Conservation (phyloP, 2,329 filamentous ascomycete genomes). For the Colletotrichum sojae region DNA sequence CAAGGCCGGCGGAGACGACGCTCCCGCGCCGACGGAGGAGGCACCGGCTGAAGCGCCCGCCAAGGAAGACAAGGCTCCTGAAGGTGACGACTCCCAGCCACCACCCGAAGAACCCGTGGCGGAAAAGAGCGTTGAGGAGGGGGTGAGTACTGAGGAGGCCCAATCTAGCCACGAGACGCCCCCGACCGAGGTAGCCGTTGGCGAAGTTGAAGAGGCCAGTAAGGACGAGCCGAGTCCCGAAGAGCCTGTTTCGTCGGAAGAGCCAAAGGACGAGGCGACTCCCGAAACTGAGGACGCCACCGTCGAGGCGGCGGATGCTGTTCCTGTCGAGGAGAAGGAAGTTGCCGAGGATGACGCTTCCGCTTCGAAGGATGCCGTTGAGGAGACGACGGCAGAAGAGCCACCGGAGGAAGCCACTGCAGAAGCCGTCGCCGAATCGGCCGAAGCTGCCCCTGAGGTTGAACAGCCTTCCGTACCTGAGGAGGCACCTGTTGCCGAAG, state of each 20-base stretch:
- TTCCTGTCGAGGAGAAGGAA: background rate
- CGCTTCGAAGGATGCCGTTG: background rate
- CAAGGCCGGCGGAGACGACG: background rate
- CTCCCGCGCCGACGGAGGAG: slow-evolving; percentile 5
- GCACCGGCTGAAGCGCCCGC: slow-evolving; percentile 10
- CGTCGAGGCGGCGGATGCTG: background rate
- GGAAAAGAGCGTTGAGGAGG: slow-evolving; percentile 33
- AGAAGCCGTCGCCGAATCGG: too few species aligned
- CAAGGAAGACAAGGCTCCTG: slow-evolving; percentile 13
- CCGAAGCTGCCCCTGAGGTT: too few species aligned
- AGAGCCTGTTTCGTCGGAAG: background rate
- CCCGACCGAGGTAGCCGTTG: background rate
- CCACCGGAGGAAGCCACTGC: background rate
- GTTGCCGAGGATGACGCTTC: too few species aligned
- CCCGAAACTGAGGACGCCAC: background rate
- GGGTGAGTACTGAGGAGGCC: slow-evolving; percentile 9
- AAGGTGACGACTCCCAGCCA: slow-evolving; percentile 39
- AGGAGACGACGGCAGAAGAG: background rate
- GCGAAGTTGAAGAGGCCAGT: background rate
- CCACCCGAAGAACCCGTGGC: slow-evolving; percentile 36
- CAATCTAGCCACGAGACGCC: slow-evolving; percentile 2
- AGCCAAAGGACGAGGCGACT: background rate
- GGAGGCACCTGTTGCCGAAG: background rate
- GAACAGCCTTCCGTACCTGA: background rate
- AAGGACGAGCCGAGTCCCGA: background rate